A percentile compares a stretch with the other conserved stretches of the same genome.
These are phyloP conservation scores for Tylopilus vinaceipallidus DNA, from an alignment of 768 basidiomycete species.

Conservation along the genomic window DNA sequence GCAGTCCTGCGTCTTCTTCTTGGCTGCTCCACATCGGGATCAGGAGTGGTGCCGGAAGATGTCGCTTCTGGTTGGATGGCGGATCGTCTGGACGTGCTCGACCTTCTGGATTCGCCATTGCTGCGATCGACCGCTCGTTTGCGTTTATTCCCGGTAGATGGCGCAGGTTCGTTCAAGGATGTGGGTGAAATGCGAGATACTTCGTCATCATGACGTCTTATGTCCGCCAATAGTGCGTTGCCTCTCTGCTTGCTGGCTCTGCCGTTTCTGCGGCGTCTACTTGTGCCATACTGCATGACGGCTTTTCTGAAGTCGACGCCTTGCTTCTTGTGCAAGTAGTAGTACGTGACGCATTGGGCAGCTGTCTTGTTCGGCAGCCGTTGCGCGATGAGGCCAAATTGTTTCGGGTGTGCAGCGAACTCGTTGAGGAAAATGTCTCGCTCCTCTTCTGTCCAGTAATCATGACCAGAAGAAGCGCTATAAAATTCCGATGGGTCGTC, in stretches of 20 bases:
- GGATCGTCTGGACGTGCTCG: constrained; percentile 37
- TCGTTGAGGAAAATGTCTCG: constrained; percentile 74
- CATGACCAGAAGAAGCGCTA: constrained; percentile 64
- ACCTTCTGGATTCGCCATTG: constrained; percentile 36
- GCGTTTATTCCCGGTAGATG: constrained; percentile 39
- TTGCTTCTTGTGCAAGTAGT: constrained; percentile 92
- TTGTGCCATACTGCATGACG: constrained; percentile 61
- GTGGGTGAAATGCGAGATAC: constrained; percentile 27
- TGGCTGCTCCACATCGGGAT: constrained; percentile 63
- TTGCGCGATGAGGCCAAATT: constrained; percentile 90
- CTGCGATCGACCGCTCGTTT: constrained; percentile 35
- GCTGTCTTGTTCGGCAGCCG: constrained; percentile 81
- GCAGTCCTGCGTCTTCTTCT: constrained; percentile 40
- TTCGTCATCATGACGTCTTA: constrained; percentile 68
- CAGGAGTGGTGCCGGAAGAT: constrained; percentile 50
- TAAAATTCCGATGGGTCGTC: constrained; percentile 78
- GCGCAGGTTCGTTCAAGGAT: constrained; percentile 19
- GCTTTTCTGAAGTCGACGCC: constrained; percentile 82
- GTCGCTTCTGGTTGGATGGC: constrained; percentile 47
- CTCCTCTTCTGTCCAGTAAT: constrained; percentile 88
- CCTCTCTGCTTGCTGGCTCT: constrained; percentile 75
- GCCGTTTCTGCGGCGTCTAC: constrained; percentile 59
- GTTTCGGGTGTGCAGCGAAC: constrained; percentile 86
- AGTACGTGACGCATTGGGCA: constrained; percentile 87
- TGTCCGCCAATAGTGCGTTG: constrained; percentile 78